Evolutionary conservation across 1,139 yeast genomes (phyloP), one percentile per base, ranked within the genome.

Genomic region (Kodamaea ohmeri): DNA sequence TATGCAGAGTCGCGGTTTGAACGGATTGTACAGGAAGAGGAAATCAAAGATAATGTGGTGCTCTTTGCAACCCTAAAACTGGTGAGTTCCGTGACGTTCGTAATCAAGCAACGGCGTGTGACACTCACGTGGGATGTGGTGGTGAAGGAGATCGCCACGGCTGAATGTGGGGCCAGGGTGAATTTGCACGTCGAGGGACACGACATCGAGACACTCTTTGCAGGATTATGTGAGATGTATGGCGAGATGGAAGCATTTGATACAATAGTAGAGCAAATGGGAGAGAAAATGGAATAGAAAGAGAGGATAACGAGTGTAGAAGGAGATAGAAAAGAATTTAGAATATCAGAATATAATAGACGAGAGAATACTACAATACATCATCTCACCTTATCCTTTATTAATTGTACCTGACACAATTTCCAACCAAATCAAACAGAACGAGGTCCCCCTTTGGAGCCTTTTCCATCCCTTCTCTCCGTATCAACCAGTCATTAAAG

Each of bases 341-440:
- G 22, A 7, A 18, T 29, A 29, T n/a, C 12, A 13, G 14, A 8
- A 17, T 57, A 19, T 28, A 14, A 24, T 11, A 5, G 19, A 19
- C 27, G 28, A 25, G n/a, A n/a, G n/a, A n/a, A n/a, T n/a, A n/a
- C n/a, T n/a, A n/a, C n/a, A n/a, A 20, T 29, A 27, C 18, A 27
- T 15, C n/a, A 17, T 14, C 29, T 20, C 13, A 12, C 6, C 28
- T 14, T 14, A 14, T 29, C 30, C 9, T 26, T 13, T 6, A 14
- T 17, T 30, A 30, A 22, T 11, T 11, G 25, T 50, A 48, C 11
- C 41, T 43, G 21, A 59, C 46, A 14, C 43, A 46, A 17, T 54
- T 61, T 25, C 53, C 56, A 4, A 58, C 60, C 32, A 66, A 52
- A 47, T 66, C 67, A 44, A 65, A 56, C 35, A 39, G 30, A 8